Conservation (phyloP, 2,329 filamentous ascomycete genomes). For the Aspergillus amoenus region DNA sequence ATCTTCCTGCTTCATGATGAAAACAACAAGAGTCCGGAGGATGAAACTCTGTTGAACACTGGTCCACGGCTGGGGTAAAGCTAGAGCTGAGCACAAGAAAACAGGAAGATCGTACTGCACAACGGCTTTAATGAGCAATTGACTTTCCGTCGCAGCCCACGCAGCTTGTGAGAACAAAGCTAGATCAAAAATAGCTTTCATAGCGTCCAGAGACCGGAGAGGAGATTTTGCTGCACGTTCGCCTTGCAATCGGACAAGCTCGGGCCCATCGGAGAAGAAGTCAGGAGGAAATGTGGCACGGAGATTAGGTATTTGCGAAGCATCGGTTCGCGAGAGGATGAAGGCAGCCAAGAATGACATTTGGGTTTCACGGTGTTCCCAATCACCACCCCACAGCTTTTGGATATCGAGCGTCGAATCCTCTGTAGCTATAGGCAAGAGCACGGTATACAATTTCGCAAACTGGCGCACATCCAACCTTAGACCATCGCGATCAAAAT, state of each 20-base stretch:
- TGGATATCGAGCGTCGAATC: slow-evolving; percentile 76
- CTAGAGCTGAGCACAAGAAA: slow-evolving; percentile 51
- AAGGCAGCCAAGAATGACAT: slow-evolving; percentile 92
- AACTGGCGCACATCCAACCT: slow-evolving; percentile 79
- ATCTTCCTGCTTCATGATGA: slow-evolving; percentile 73
- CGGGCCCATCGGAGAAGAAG: slow-evolving; percentile 62
- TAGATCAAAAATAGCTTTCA: slow-evolving; percentile 65
- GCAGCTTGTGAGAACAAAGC: slow-evolving; percentile 59
- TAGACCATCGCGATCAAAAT: slow-evolving; percentile 77
- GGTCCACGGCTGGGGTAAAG: slow-evolving; percentile 51
- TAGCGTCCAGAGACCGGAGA: slow-evolving; percentile 81
- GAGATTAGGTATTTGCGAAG: slow-evolving; percentile 78
- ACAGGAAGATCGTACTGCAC: slow-evolving; percentile 54
- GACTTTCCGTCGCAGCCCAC: slow-evolving; percentile 55
- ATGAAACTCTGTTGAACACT: slow-evolving; percentile 50
- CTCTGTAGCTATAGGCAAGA: slow-evolving; percentile 68
- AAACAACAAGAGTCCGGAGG: slow-evolving; percentile 67
- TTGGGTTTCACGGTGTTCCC: slow-evolving; percentile 83
- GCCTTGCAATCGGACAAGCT: slow-evolving; percentile 60
- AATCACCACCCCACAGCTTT: slow-evolving; percentile 81
- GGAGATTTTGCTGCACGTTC: slow-evolving; percentile 76
- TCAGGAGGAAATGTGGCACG: slow-evolving; percentile 71
- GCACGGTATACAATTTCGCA: slow-evolving; percentile 72
- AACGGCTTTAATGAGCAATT: slow-evolving; percentile 59
- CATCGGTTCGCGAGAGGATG: slow-evolving; percentile 75